Evolutionary conservation across 139 green algal species (phyloP), one percentile per base, ranked within the genome.

Genomic region (Pseudopediastrum boryanum): DNA sequence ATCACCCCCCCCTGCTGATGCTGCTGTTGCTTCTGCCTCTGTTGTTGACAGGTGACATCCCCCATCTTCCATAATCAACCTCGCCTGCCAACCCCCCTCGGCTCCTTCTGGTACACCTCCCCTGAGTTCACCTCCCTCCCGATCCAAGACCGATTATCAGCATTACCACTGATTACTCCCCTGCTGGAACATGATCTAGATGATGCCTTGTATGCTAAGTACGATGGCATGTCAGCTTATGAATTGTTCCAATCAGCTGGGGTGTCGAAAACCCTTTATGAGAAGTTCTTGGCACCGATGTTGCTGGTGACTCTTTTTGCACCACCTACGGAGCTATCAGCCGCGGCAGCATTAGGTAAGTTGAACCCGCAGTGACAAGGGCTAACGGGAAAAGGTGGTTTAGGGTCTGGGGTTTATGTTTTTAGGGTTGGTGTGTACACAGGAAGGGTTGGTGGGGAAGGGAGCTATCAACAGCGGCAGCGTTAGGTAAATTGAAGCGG

Each of bases 281-380:
- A 91, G 6, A 81, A 89, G n/a, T 96, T 96, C 75, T 74, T 97
- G 44, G 88, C 93, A 56, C 92, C 93, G 8, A 88, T 93, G 50
- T 83, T 97, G 64, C 90, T 94, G 77, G 93, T 97, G 7, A 93
- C 87, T 1, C 87, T 97, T 1, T 97, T 97, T 87, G 93, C 93
- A 0, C 92, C 93, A 0, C 89, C 92, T 4, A 78, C 87, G 66
- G 75, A 96, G 63, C 82, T 97, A 7, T 94, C 88, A 1, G 93
- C 93, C 3, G 93, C 90, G 0, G 89, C 88, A 10, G 78, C 87
- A 6, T 80, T 97, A 1, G 88, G 87, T 85, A 29, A 58, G 70
- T 50, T 10, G 27, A 44, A 9, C n/a, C n/a, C n/a, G n/a, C n/a
- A n/a, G n/a, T n/a, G n/a, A n/a, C n/a, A n/a, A n/a, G n/a, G n/a